phyloP scores from a whole-genome alignment of 345 rosid species.

The Boechera stricta region DNA sequence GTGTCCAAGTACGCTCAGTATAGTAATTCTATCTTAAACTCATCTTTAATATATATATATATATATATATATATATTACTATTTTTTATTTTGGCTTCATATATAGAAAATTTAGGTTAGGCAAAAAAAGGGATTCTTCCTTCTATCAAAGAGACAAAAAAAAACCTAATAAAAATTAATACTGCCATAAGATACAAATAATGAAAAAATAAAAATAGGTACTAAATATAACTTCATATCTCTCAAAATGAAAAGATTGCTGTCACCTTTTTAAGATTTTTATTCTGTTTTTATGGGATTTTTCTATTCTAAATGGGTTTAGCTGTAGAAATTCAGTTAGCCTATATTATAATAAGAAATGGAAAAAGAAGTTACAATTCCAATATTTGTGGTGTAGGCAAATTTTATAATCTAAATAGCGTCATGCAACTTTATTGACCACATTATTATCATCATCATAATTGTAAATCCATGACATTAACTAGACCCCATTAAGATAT shows the following conservation, averaged over 20 bases:
- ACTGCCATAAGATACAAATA: constrained; percentile 23
- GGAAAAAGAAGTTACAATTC: constrained; percentile 1
- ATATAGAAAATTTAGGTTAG: constrained; percentile 35
- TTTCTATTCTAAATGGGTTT: constrained; percentile 8
- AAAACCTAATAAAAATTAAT: constrained; percentile 17
- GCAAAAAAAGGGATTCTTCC: constrained; percentile 58
- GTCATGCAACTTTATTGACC: constrained; percentile 44
- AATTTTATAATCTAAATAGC: constrained; percentile 40
- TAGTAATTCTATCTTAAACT: neutral
- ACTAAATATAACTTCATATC: neutral
- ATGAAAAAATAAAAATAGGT: neutral
- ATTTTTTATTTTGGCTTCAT: constrained; percentile 17
- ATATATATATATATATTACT: neutral
- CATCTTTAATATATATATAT: neutral
- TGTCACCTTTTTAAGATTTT: neutral
- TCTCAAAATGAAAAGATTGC: neutral
- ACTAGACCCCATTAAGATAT: constrained; percentile 15
- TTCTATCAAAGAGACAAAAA: constrained; percentile 50
- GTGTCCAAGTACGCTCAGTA: constrained; percentile 38
- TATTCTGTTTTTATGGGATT: neutral
- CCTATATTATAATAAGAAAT: neutral
- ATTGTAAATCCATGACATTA: constrained; percentile 21
- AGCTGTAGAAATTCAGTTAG: neutral
- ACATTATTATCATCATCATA: neutral
- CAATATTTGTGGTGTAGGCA: constrained; percentile 20